A percentile compares a stretch with the other conserved stretches of the same genome.
phyloP scores from a whole-genome alignment of 2,329 filamentous ascomycete genomes.

The Calonectria leucothoes region DNA sequence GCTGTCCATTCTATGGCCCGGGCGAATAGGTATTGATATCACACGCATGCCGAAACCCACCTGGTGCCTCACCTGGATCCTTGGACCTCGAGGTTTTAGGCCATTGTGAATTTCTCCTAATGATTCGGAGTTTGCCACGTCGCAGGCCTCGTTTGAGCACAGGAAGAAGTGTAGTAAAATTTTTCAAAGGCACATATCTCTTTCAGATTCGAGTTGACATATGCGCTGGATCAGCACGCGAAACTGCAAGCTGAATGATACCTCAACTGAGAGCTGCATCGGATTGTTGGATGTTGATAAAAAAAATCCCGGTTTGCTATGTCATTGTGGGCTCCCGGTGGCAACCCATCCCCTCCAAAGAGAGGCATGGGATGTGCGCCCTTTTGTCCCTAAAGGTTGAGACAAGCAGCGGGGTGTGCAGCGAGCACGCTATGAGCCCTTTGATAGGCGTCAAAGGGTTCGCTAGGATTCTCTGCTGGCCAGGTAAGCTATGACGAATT shows the following conservation, averaged over 20 bases:
- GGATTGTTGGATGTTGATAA: neutral
- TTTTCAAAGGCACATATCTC: neutral
- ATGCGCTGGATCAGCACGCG: neutral
- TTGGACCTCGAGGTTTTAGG: neutral
- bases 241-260: neutral
- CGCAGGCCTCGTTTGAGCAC: neutral
- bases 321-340: conserved; percentile 5
- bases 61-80: neutral
- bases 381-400: conserved; percentile 12
- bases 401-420: conserved; percentile 8
- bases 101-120: neutral
- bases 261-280: neutral
- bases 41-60: neutral
- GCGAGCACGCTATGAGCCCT: neutral
- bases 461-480: neutral
- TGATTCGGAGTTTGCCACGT: neutral
- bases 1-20: neutral
- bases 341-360: neutral
- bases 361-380: neutral
- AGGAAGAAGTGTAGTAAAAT: neutral
- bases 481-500: conserved; percentile 14
- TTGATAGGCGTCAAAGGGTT: conserved; percentile 13
- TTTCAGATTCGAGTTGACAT: neutral
- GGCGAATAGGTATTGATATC: neutral
- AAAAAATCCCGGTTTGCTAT: neutral